phyloP scores from a whole-genome alignment of 768 basidiomycete species.

The Termitomyces sp. region DNA sequence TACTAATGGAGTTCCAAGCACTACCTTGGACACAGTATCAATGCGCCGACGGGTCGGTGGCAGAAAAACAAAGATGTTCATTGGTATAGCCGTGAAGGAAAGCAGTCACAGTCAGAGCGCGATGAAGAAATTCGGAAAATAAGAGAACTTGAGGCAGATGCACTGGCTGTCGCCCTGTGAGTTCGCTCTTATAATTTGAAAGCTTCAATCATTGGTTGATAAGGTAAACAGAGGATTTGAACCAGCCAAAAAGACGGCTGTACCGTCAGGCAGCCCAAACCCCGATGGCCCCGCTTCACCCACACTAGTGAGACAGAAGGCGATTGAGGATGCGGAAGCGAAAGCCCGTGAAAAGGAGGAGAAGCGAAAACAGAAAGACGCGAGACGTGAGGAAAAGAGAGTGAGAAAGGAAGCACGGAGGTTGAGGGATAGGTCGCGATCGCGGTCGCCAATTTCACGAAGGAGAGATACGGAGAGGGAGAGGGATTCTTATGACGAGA shows the following conservation, averaged over 20 bases:
- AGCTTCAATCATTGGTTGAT: not conserved
- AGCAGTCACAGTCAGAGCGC: conserved; percentile 37
- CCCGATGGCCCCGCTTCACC: conserved; percentile 3
- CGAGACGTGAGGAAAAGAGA: conserved; percentile 43
- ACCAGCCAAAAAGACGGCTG: conserved; percentile 37
- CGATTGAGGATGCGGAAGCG: conserved; percentile 12
- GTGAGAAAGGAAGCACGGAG: conserved; percentile 21
- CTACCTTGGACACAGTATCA: conserved; percentile 92
- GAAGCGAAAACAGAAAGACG: conserved; percentile 44
- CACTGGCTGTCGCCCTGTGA: conserved; percentile 73
- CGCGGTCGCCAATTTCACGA: conserved; percentile 21
- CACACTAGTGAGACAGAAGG: conserved; percentile 8
- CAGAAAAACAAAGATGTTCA: conserved; percentile 97
- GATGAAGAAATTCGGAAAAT: conserved; percentile 72
- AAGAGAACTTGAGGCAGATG: conserved; percentile 88
- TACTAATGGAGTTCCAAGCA: conserved; percentile 35
- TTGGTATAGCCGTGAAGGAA: conserved; percentile 79
- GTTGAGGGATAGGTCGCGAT: conserved; percentile 21
- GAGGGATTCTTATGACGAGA: conserved; percentile 12
- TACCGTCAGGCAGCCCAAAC: conserved; percentile 15
- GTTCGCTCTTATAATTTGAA: conserved; percentile 14
- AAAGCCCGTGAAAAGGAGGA: conserved; percentile 41
- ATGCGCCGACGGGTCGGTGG: conserved; percentile 94
- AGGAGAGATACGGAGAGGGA: conserved; percentile 12
- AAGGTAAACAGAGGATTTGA: conserved; percentile 60